phyloP scores from a whole-genome alignment of 805 yeast genomes.

The Isabelozyma rhagii region DNA sequence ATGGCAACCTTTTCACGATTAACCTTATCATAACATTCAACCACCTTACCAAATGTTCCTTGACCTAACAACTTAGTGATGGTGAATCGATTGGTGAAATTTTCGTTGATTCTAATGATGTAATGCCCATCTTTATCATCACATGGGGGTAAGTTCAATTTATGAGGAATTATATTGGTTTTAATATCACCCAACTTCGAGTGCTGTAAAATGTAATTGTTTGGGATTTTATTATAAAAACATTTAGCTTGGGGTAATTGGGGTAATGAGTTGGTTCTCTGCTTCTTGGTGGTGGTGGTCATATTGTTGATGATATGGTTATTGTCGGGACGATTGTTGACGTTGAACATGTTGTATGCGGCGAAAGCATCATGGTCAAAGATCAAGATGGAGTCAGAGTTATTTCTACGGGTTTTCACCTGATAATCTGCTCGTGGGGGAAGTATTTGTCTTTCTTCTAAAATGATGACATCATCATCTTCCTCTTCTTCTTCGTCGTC shows the following conservation, averaged over 20 bases:
- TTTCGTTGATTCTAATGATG: constrained; percentile 54
- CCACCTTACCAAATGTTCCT: constrained; percentile 91
- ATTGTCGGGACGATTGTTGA: constrained; percentile 20
- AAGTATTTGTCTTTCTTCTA: constrained; percentile 29
- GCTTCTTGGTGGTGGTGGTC: constrained; percentile 24
- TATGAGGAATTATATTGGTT: constrained; percentile 38
- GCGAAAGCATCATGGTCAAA: constrained; percentile 37
- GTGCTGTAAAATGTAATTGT: constrained; percentile 31
- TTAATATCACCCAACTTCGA: constrained; percentile 39
- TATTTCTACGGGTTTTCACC: constrained; percentile 21
- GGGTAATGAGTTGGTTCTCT: constrained; percentile 41
- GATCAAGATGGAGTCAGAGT: constrained; percentile 34
- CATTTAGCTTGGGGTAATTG: constrained; percentile 44
- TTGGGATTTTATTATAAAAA: constrained; percentile 37
- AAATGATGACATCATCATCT: constrained; percentile 33
- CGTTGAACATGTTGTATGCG: constrained; percentile 43
- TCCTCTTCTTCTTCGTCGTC: constrained; percentile 21
- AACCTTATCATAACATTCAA: constrained; percentile 70
- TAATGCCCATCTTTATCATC: constrained; percentile 77
- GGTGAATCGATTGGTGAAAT: constrained; percentile 71
- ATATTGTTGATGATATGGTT: constrained; percentile 2
- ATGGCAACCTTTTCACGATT: constrained; percentile 73
- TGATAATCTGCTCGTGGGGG: constrained; percentile 4
- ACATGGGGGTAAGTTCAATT: constrained; percentile 35
- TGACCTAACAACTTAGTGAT: constrained; percentile 76